Conservation (phyloP, 148 eudicot species). For the Pouteria glomerata region DNA sequence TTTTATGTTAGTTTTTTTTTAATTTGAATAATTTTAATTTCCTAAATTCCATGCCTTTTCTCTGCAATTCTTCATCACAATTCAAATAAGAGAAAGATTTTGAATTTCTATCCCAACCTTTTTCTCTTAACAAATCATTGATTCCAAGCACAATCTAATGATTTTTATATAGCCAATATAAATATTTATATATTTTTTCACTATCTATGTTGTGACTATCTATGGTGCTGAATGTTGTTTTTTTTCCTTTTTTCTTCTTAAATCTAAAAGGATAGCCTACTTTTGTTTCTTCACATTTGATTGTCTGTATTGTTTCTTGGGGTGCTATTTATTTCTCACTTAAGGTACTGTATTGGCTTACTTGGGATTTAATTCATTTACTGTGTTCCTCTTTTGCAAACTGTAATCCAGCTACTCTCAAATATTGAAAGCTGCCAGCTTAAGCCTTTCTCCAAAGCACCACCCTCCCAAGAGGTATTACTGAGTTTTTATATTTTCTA, state of each 20-base stretch:
- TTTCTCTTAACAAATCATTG: too few relatives aligned
- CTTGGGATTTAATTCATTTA: constrained; percentile 13
- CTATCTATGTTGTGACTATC: too few relatives aligned
- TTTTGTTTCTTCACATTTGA: neutral
- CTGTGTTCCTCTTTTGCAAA: constrained; percentile 78
- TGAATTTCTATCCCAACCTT: too few relatives aligned
- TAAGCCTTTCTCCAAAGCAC: constrained; percentile 45
- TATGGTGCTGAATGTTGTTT: neutral
- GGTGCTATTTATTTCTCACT: neutral
- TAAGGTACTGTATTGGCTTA: neutral
- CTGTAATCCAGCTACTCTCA: constrained; percentile 63
- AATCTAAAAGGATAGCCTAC: neutral
- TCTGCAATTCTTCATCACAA: too few relatives aligned
- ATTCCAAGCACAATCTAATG: too few relatives aligned
- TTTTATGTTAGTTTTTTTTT: too few relatives aligned
- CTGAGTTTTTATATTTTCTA: neutral
- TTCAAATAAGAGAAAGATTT: too few relatives aligned
- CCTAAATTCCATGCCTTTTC: too few relatives aligned
- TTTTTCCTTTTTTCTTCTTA: too few relatives aligned
- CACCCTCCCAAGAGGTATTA: constrained; percentile 42
- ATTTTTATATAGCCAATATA: too few relatives aligned
- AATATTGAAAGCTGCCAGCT: constrained; percentile 82
- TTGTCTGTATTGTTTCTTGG: neutral
- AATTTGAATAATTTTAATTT: too few relatives aligned
- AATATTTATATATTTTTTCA: too few relatives aligned